A percentile compares a stretch with the other conserved stretches of the same genome.
Conservation (phyloP, 768 basidiomycete genomes). For the Phlegmacium glaucopus region DNA sequence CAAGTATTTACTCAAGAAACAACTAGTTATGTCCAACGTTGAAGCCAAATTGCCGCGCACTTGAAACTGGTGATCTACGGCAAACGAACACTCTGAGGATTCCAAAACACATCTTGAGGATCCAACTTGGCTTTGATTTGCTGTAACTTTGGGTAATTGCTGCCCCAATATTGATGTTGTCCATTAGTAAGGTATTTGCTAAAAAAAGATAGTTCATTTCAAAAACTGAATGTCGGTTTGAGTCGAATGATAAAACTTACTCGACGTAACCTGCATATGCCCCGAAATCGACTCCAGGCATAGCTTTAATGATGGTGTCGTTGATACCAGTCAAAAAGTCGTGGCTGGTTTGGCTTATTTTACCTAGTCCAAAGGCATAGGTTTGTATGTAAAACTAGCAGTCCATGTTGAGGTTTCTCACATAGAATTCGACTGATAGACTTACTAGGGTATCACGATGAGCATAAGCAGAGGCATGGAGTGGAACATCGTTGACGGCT, state of each 20-base stretch:
- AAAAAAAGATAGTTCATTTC: neutral
- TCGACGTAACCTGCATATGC: constrained; percentile 6
- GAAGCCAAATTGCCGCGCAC: no score
- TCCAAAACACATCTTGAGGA: constrained; percentile 2
- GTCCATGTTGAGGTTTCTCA: neutral
- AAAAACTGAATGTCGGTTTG: no score
- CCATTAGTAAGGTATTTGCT: constrained; percentile 6
- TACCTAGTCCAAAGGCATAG: constrained; percentile 3
- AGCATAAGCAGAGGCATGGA: constrained; percentile 1
- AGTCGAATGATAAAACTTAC: neutral
- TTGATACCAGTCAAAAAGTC: constrained; percentile 5
- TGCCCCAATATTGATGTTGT: constrained; percentile 2
- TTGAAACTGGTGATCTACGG: neutral
- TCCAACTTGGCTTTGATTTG: constrained; percentile 2
- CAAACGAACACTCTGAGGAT: constrained; percentile 6
- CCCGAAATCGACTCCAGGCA: constrained; percentile 5
- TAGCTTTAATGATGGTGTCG: neutral
- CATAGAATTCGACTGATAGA: neutral
- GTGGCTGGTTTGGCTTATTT: constrained; percentile 4
- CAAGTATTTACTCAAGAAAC: no score
- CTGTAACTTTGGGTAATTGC: constrained; percentile 4
- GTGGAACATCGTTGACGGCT: constrained; percentile 2
- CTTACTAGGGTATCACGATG: constrained; percentile 6
- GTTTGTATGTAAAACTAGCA: constrained; percentile 5
- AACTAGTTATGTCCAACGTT: no score